Base-by-base conservation (phyloP, 768 basidiomycete genomes). In the Pisolithus marmoratus region DNA sequence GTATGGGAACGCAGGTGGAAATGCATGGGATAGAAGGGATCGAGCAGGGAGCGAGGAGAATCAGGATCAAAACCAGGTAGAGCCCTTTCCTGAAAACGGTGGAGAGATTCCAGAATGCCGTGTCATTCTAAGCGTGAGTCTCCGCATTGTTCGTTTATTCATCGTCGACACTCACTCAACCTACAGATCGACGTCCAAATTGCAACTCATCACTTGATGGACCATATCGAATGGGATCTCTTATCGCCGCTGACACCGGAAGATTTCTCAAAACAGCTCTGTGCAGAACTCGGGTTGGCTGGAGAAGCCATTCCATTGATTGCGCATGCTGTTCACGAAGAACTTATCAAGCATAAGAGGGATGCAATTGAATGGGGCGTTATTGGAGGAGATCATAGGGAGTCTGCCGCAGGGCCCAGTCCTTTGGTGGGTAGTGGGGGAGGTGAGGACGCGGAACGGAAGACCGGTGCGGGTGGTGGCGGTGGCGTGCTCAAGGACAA, bases 151-250 rank as follows among this genome's bases (percentile, higher is more conserved):
- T 19, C 26, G 11, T n/a, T 46, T 48, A 12, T 22, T 38, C 36
- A 22, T 48, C 48, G 7, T 38, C 22, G 38, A 38, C 50, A 46
- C 47, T 42, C 20, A 23, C 38, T 49, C 29, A 43, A 42, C 27
- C 50, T n/a, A 29, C 19, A 96, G 92, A 91, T 99, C 64, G 96
- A 99, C 71, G 92, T 98, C 23, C 96, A 99, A 67, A 87, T 99
- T 63, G 90, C 86, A 22, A 89, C 86, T 44, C 78, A 93, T 64
- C 92, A 95, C 67, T 77, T 99, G 1, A 75, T 89, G 51, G 96
- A 99, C 71, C 90, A 94, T 63, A 93, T 99, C 58, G 96, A 99
- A 70, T 99, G 95, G 95, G 95, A 99, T 69, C 79, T 98, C n/a
- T 81, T 90, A 43, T 95, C 94, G 4, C 80, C 87, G 4, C 77